phyloP scores from a whole-genome alignment of 768 basidiomycete genomes.

The Symmetrospora coprosmae region DNA sequence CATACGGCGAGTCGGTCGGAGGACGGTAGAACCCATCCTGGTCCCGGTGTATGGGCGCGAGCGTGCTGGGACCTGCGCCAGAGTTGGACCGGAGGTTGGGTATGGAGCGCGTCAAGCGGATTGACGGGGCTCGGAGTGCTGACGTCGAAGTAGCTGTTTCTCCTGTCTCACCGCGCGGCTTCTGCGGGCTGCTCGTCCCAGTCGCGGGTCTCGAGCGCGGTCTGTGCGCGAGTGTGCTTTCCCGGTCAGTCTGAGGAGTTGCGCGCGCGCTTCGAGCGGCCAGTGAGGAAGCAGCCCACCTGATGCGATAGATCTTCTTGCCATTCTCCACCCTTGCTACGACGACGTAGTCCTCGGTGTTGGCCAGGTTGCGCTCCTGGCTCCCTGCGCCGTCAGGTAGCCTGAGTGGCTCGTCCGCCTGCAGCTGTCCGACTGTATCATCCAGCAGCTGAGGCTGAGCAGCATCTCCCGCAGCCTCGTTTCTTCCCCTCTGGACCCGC shows the following conservation, averaged over 20 bases:
- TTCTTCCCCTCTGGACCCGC: not conserved
- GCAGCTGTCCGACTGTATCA: not conserved
- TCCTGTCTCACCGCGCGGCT: not conserved
- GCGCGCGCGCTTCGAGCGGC: no score
- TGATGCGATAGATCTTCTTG: slow-evolving; percentile 29
- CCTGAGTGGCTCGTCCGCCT: not conserved
- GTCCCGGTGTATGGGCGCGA: not conserved
- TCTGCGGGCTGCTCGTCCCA: not conserved
- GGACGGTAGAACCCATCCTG: not conserved
- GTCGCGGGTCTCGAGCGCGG: slow-evolving; percentile 6
- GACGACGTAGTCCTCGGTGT: slow-evolving; percentile 24
- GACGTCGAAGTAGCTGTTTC: not conserved
- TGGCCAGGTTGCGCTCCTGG: no score
- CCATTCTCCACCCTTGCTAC: slow-evolving; percentile 13
- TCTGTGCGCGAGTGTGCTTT: slow-evolving; percentile 5
- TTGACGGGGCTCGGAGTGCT: not conserved
- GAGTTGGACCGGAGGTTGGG: slow-evolving; percentile 9
- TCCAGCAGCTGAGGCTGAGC: no score
- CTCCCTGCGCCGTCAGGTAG: no score
- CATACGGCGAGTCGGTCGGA: not conserved
- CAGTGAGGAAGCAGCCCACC: not conserved
- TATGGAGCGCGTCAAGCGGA: slow-evolving; percentile 22
- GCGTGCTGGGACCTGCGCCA: not conserved
- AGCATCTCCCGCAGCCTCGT: not conserved
- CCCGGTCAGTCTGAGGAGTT: not conserved